Conservation (phyloP, 2,329 filamentous ascomycete genomes). For the Colletotrichum sojae region DNA sequence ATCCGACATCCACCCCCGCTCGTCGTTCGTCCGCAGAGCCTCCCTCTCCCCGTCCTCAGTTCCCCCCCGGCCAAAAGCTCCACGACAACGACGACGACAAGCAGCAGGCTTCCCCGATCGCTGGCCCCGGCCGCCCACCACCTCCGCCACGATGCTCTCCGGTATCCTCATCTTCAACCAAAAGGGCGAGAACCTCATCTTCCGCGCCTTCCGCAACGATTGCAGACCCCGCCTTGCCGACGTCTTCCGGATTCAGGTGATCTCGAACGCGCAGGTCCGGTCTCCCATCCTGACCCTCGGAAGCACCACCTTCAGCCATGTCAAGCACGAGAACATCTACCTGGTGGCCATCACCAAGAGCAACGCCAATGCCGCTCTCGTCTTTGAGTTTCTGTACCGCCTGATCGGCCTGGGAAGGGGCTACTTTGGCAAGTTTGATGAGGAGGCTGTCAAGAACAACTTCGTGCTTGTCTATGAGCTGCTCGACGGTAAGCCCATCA, state of each 20-base stretch:
- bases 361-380: slow-evolving; percentile 97
- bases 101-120: not conserved
- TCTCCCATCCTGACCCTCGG: slow-evolving; percentile 97
- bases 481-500: slow-evolving; percentile 79
- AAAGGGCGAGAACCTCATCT: slow-evolving; percentile 99
- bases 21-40: not conserved
- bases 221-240: slow-evolving; percentile 97
- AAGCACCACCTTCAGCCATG: slow-evolving; percentile 98
- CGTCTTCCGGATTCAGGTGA: slow-evolving; percentile 99
- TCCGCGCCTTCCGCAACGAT: slow-evolving; percentile 98
- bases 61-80: too few relatives aligned
- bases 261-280: slow-evolving; percentile 96
- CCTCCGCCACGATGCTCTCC: slow-evolving; percentile 83
- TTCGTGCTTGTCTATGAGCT: slow-evolving; percentile 99
- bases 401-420: slow-evolving; percentile 91
- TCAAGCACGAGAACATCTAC: slow-evolving; percentile 99
- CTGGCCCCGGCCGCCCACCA: not conserved
- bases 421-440: slow-evolving; percentile 99
- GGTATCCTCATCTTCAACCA: slow-evolving; percentile 99
- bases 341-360: slow-evolving; percentile 97
- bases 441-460: slow-evolving; percentile 99
- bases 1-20: slow-evolving; percentile 16
- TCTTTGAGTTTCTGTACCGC: slow-evolving; percentile 98
- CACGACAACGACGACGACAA: not conserved
- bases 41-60: not conserved